A percentile compares a stretch with the other conserved stretches of the same genome.
Evolutionary conservation across 108 stramenopile species (phyloP).

Genomic region (Stephanodiscus minutulus): DNA sequence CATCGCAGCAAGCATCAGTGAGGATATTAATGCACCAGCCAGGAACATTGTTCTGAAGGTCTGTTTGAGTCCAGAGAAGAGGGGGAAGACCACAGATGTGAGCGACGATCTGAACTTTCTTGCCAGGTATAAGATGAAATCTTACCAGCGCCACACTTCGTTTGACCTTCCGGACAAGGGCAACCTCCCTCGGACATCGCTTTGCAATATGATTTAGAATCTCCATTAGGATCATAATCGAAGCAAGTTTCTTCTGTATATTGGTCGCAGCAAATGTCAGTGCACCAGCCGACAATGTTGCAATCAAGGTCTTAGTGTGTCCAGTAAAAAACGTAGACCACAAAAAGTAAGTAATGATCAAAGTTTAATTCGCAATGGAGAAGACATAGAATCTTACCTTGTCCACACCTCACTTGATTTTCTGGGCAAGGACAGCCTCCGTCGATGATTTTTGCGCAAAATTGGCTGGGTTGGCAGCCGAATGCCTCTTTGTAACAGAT

Average conservation of each 20-base stretch:
- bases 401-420: not conserved
- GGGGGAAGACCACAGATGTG: no score
- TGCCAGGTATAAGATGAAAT: not conserved
- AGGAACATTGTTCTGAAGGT: no score
- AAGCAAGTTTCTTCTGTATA: not conserved
- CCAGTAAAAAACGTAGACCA: not conserved
- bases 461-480: not conserved
- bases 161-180: slow-evolving; percentile 4
- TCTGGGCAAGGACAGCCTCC: slow-evolving; percentile 4
- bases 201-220: not conserved
- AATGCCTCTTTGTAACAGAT: slow-evolving; percentile 12
- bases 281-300: not conserved
- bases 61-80: no score
- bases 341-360: not conserved
- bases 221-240: not conserved
- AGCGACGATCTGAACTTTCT: no score
- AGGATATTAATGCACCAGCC: no score
- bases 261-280: not conserved
- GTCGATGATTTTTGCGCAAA: not conserved
- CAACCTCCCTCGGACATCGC: not conserved
- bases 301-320: not conserved
- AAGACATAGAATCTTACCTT: not conserved
- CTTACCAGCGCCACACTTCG: not conserved
- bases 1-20: no score
- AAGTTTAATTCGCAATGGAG: not conserved